Conservation (phyloP, 2,329 filamentous ascomycete genomes). For the Tolypocladium paradoxum region DNA sequence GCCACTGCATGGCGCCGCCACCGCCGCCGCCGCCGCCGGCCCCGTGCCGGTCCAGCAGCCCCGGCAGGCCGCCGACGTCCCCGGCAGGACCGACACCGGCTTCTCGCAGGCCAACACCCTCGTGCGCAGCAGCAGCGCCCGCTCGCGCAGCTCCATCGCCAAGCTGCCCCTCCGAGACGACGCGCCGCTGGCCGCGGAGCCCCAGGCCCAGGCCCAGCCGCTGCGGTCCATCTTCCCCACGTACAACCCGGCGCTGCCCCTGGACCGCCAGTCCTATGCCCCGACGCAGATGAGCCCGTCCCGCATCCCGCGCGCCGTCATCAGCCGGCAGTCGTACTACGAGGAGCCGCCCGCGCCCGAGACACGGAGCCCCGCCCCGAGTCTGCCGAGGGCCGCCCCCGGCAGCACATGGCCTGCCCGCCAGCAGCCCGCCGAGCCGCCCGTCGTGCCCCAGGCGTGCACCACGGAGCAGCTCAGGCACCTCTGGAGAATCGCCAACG, state of each 20-base stretch:
- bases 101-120: slow-evolving; percentile 41
- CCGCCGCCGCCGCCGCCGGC: slow-evolving; percentile 6
- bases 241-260: slow-evolving; percentile 57
- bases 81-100: slow-evolving; percentile 36
- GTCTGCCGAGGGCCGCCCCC: slow-evolving; percentile 1
- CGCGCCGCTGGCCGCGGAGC: slow-evolving; percentile 12
- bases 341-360: slow-evolving; percentile 10
- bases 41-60: slow-evolving; percentile 24
- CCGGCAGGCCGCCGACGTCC: slow-evolving; percentile 29
- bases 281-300: slow-evolving; percentile 55
- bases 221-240: slow-evolving; percentile 67
- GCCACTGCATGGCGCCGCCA: not conserved
- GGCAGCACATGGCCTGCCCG: slow-evolving; percentile 16
- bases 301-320: slow-evolving; percentile 51
- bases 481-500: slow-evolving; percentile 60
- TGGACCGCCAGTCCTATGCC: slow-evolving; percentile 59
- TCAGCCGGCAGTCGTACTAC: slow-evolving; percentile 53
- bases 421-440: slow-evolving; percentile 25
- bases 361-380: slow-evolving; percentile 8
- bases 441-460: slow-evolving; percentile 37
- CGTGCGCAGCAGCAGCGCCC: slow-evolving; percentile 35
- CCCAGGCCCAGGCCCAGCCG: slow-evolving; percentile 16
- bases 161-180: slow-evolving; percentile 37
- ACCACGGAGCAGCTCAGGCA: slow-evolving; percentile 51
- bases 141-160: slow-evolving; percentile 45